phyloP scores from a whole-genome alignment of 495 filamentous ascomycete species.

The Mytilinidion resinicola region DNA sequence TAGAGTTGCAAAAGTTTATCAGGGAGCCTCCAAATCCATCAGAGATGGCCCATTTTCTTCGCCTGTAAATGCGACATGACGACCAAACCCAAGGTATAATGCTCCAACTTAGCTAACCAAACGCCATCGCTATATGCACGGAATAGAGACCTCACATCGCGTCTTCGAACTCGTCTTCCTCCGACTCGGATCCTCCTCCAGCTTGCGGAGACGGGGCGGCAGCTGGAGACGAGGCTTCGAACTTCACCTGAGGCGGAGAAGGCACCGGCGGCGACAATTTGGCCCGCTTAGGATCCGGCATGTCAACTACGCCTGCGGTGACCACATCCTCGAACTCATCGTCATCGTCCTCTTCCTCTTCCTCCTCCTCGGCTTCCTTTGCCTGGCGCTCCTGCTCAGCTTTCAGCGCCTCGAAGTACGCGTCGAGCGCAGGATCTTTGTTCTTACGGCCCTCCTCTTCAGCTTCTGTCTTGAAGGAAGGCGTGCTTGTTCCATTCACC shows the following conservation, averaged over 20 bases:
- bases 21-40: not conserved
- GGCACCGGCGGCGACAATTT: constrained; percentile 21
- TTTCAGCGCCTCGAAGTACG: constrained; percentile 49
- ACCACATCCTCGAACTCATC: constrained; percentile 31
- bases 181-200: constrained; percentile 25
- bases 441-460: constrained; percentile 53
- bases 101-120: constrained; percentile 6
- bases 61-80: no score
- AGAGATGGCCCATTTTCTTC: not conserved
- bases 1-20: no score
- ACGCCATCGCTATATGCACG: constrained; percentile 27
- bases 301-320: not conserved
- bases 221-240: constrained; percentile 3
- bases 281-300: constrained; percentile 24
- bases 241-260: constrained; percentile 9
- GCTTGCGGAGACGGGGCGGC: constrained; percentile 2
- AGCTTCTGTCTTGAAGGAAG: constrained; percentile 39
- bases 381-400: constrained; percentile 34
- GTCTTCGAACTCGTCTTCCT: constrained; percentile 30
- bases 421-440: constrained; percentile 42
- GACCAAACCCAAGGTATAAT: constrained; percentile 9
- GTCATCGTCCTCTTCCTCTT: constrained; percentile 29
- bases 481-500: constrained; percentile 8
- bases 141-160: constrained; percentile 13
- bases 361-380: constrained; percentile 39